A percentile compares a stretch with the other conserved stretches of the same genome.
Conservation (phyloP, 352 stramenopile species). For the Halophytophthora polymorphica region DNA sequence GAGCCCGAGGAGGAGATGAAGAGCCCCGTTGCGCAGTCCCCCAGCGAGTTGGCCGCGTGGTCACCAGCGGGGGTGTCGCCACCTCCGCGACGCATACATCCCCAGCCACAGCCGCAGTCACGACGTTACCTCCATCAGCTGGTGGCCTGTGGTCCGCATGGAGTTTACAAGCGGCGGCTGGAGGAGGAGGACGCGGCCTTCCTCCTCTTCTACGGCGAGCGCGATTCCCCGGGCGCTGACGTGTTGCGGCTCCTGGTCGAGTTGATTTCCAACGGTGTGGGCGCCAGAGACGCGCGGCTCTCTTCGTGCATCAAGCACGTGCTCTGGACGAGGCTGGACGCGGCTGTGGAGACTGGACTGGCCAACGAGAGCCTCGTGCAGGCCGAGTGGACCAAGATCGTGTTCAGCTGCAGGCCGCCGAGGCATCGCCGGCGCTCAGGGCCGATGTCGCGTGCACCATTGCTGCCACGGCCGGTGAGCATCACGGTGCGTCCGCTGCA, state of each 20-base stretch:
- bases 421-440: constrained; percentile 29
- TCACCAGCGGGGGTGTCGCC: too few species aligned
- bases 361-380: constrained; percentile 36
- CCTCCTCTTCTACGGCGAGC: constrained; percentile 62
- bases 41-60: too few species aligned
- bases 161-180: constrained; percentile 32
- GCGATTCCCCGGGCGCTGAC: constrained; percentile 38
- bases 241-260: constrained; percentile 63
- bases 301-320: constrained; percentile 44
- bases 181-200: constrained; percentile 68
- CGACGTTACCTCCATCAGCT: too few species aligned
- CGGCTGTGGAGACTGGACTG: constrained; percentile 30
- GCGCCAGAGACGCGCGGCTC: constrained; percentile 21
- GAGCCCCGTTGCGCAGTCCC: too few species aligned
- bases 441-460: constrained; percentile 34
- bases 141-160: neutral
- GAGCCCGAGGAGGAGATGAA: neutral
- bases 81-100: too few species aligned
- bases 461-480: constrained; percentile 53
- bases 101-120: too few species aligned
- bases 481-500: constrained; percentile 58
- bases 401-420: constrained; percentile 46
- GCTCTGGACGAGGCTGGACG: constrained; percentile 53
- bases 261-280: constrained; percentile 45
- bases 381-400: constrained; percentile 82